These are phyloP conservation scores for Trapa incisa DNA, from an alignment of 345 rosid genomes.

Conservation along the genomic window DNA sequence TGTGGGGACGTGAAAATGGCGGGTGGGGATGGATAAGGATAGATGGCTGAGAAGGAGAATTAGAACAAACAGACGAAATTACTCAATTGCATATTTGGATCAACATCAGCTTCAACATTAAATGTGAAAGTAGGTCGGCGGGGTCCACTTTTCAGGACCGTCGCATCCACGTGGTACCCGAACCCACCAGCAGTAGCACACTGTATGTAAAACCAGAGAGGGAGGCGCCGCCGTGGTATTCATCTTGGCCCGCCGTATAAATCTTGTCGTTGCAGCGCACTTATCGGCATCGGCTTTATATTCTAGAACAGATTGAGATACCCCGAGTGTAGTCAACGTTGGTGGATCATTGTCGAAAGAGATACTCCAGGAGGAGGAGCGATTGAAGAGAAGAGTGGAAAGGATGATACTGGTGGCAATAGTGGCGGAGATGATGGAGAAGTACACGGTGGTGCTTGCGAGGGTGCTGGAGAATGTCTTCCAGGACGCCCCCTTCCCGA, in stretches of 20 bases:
- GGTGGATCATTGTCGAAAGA: no score
- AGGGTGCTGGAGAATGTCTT: conserved; percentile 60
- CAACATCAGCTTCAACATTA: no score
- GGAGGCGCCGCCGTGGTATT: no score
- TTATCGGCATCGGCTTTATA: no score
- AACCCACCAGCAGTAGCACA: neutral
- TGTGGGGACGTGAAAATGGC: no score
- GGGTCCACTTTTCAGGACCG: neutral
- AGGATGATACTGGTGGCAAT: conserved; percentile 58
- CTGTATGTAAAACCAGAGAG: neutral
- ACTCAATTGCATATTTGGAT: no score
- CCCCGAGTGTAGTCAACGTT: no score
- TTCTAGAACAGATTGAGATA: no score
- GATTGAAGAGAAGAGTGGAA: neutral
- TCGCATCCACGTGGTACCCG: neutral
- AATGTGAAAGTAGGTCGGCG: neutral
- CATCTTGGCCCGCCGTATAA: no score
- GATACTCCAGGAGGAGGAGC: neutral
- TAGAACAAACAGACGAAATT: no score
- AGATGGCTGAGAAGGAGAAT: neutral
- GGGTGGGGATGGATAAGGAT: neutral
- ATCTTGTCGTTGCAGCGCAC: no score
- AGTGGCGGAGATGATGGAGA: conserved; percentile 65
- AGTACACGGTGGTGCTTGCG: conserved; percentile 69
- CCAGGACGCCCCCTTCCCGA: conserved; percentile 59